These are phyloP conservation scores for Ceratocystis diversiconidia DNA, from an alignment of 2,329 filamentous ascomycete genomes.

Conservation along the genomic window DNA sequence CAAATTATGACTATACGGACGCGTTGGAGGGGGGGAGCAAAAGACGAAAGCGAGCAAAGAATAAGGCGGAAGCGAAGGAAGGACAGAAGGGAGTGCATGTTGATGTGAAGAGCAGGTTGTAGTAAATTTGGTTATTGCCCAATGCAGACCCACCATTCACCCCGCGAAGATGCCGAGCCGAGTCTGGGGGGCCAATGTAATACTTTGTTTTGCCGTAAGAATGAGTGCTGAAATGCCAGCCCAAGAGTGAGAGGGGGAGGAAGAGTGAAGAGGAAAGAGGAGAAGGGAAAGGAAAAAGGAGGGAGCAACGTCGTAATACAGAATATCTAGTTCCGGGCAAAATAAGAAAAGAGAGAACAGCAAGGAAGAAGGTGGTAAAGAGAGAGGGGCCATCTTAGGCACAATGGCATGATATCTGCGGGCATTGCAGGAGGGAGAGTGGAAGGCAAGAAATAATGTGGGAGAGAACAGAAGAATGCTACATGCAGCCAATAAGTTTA, in stretches of 20 bases:
- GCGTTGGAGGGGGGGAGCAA: too few relatives aligned
- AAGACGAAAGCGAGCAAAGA: too few relatives aligned
- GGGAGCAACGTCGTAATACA: not conserved
- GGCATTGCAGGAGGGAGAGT: not conserved
- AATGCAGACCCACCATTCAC: not conserved
- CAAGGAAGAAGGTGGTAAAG: not conserved
- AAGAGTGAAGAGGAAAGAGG: not conserved
- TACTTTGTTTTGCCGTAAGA: not conserved
- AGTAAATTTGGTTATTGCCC: not conserved
- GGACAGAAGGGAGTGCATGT: not conserved
- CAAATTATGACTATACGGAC: too few relatives aligned
- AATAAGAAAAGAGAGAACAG: not conserved
- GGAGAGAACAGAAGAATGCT: not conserved
- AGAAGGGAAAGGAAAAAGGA: not conserved
- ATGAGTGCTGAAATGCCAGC: not conserved
- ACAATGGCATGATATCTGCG: constrained; percentile 2
- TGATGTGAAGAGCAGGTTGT: not conserved
- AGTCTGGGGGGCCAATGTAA: not conserved
- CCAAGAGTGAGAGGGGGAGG: not conserved
- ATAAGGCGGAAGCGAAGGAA: not conserved
- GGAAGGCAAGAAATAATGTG: not conserved
- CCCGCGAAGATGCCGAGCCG: not conserved
- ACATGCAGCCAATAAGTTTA: not conserved
- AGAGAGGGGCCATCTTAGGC: not conserved
- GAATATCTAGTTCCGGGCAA: not conserved